Evolutionary conservation across 2,329 filamentous ascomycete species (phyloP), one percentile per base, ranked within the genome.

Genomic region (Penicillium nordicum): DNA sequence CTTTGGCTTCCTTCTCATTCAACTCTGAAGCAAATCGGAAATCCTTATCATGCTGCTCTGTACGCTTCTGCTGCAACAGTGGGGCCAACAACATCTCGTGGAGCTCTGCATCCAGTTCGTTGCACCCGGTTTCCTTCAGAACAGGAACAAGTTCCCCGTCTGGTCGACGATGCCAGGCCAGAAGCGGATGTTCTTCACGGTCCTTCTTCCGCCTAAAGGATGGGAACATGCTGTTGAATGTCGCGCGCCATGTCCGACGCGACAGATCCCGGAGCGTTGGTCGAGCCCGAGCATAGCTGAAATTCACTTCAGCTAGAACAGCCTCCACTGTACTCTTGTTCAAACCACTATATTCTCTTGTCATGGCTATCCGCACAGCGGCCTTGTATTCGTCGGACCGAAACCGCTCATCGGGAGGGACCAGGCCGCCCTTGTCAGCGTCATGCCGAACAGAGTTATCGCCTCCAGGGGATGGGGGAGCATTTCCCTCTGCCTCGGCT

Each of bases 231-330:
- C 62, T 78, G 32, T 73, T 74, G 49, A 79, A 67, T 3, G 76
- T 75, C 14, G 71, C 74, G 12, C 77, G 72, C 78, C 78, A 80
- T 14, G 72, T 76, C 55, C 72, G 76, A 46, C 69, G 70, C 16
- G 76, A 74, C 2, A 80, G 63, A 37, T 75, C 74, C 40, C 71
- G 72, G 7, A 80, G 65, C 4, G 68, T 76, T 23, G 77, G 76
- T 14, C 78, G 68, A 10, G 78, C 76, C 12, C 71, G 67, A 9
- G 67, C 65, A 52, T 80, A 80, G 29, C 74, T 77, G 57, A 74
- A 78, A 54, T 80, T 80, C 30, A 72, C 72, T 58, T 80, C 78
- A 3, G 78, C 78, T 25, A 80, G 65, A 8, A 80, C 78, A 18
- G 72, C 78, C 29, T 79, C 75, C 12, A 80, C 65, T 1, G 74